Evolutionary conservation across 305 asterid species (phyloP), one percentile per base, ranked within the genome.

Genomic region (Coffea humblotiana): DNA sequence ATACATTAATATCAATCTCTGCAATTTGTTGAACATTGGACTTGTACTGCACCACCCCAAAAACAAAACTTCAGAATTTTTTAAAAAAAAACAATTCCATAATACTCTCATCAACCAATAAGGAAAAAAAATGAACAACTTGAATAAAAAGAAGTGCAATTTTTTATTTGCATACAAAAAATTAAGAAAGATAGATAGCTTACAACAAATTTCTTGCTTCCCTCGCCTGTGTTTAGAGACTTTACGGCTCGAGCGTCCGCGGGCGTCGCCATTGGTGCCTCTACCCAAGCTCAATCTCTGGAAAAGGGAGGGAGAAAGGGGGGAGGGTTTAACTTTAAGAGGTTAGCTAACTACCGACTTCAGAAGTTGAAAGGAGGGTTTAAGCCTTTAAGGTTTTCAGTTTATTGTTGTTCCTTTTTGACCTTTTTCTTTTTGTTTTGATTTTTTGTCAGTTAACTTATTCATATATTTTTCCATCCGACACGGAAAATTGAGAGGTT

Each of bases 1-100:
- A 91, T 8, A 95, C 98, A 86, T 91, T 90, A 29, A 95, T 87
- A 45, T 94, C 90, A 51, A 94, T 85, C 78, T 95, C 96, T 51
- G 88, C 90, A 75, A 94, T 81, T 82, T 90, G 87, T 81, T 90
- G 93, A 1, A 90, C 85, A 76, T 91, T 83, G 4, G 90, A 81
- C 95, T 91, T 90, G 89, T 90, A 94, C 99, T 95, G 93, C 90
- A 87, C 4, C 69, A 77, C 70, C 35, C 51, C 2, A 15, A 19
- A 74, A 73, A 32, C 60, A 27, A 52, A 48, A 75, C 77, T 21
- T 61, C 47, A 66, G 51, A 79, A n/a, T 47, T 77, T n/a, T n/a
- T n/a, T 56, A 61, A 79, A 40, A 64, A 70, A 18, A 32, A 72
- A 14, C 54, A 80, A 66, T 16, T 79, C 47, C 58, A 3, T 2